Conservation (phyloP, 2,329 filamentous ascomycete genomes). For the Talaromyces sp. region DNA sequence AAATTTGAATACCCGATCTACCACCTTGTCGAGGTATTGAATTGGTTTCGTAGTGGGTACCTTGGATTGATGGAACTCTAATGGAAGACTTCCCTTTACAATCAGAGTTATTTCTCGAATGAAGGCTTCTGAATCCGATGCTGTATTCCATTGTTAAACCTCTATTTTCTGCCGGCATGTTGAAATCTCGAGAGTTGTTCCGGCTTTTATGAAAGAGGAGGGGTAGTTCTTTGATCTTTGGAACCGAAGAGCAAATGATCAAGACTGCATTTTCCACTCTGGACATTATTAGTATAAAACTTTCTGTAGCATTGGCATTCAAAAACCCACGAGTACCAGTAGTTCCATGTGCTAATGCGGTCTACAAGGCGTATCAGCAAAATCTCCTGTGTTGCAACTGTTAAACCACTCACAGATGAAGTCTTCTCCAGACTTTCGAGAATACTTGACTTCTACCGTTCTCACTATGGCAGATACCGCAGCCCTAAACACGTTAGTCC, state of each 20-base stretch:
- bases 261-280: conserved; percentile 11
- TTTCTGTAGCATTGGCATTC: not conserved
- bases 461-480: conserved; percentile 5
- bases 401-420: conserved; percentile 7
- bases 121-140: not conserved
- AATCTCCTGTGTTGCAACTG: not conserved
- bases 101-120: not conserved
- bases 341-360: conserved; percentile 4
- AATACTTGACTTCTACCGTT: conserved; percentile 1
- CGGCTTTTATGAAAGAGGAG: not conserved
- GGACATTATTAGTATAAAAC: not conserved
- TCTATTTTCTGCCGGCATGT: not conserved
- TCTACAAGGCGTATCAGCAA: not conserved
- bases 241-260: conserved; percentile 10
- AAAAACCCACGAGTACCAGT: conserved; percentile 11
- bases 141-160: not conserved
- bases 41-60: not conserved
- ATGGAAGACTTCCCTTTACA: not conserved
- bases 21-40: not conserved
- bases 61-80: not conserved
- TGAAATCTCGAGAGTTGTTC: not conserved
- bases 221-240: conserved; percentile 9
- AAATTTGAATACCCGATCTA: not conserved
- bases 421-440: not conserved
- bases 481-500: conserved; percentile 5